A percentile compares a stretch with the other conserved stretches of the same genome.
Evolutionary conservation across 1,284 basidiomycete species (phyloP).

Genomic region (Entoloma clypeatum): DNA sequence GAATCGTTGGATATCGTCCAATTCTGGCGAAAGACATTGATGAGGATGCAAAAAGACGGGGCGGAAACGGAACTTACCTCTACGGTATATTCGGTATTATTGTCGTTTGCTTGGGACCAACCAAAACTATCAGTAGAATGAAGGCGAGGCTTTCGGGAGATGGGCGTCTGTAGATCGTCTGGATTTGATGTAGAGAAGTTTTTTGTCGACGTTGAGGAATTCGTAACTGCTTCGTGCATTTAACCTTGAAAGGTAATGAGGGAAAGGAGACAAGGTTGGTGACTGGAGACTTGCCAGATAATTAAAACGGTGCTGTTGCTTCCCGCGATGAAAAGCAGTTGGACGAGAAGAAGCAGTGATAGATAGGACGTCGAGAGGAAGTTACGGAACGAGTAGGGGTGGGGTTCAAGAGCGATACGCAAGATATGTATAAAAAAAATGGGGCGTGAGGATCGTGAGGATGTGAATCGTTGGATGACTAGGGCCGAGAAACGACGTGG

Average conservation of each 20-base stretch:
- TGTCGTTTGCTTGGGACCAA: constrained; percentile 37
- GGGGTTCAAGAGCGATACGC: constrained; percentile 26
- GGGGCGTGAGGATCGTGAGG: constrained; percentile 48
- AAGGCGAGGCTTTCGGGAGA: constrained; percentile 35
- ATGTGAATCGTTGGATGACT: constrained; percentile 16
- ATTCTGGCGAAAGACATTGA: constrained; percentile 34
- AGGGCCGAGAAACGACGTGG: constrained; percentile 23
- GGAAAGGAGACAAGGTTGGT: constrained; percentile 25
- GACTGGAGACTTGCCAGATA: constrained; percentile 48
- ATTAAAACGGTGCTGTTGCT: constrained; percentile 47
- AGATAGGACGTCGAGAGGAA: constrained; percentile 27
- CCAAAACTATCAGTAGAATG: constrained; percentile 35
- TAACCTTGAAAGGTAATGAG: constrained; percentile 37
- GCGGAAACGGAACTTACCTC: constrained; percentile 33
- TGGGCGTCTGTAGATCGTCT: constrained; percentile 40
- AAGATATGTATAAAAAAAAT: constrained; percentile 64
- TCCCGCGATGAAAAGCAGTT: constrained; percentile 36
- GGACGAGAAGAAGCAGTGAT: constrained; percentile 42
- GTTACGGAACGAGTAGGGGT: constrained; percentile 17
- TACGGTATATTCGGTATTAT: constrained; percentile 29
- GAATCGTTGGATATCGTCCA: constrained; percentile 37
- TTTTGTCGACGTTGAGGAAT: constrained; percentile 38
- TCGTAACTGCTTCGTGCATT: constrained; percentile 61
- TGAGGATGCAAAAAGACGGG: constrained; percentile 29
- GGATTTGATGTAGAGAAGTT: constrained; percentile 36